Evolutionary conservation across 768 basidiomycete genomes (phyloP).

Genomic region (Naganishia vishniacii): DNA sequence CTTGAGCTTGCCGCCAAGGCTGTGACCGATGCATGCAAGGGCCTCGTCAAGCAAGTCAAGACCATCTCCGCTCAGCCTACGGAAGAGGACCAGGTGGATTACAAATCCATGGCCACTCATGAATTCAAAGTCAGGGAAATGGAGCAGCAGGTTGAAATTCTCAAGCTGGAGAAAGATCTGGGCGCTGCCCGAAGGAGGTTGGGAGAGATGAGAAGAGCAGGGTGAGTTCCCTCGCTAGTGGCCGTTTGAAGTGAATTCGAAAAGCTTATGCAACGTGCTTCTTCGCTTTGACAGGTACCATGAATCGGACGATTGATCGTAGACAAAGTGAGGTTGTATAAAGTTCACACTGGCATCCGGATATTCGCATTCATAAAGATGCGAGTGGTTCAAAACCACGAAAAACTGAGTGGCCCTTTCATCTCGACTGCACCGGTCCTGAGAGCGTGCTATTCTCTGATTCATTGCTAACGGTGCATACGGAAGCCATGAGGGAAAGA

Average conservation of each 20-base stretch:
- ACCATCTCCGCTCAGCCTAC: slow-evolving; percentile 78
- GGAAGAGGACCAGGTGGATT: slow-evolving; percentile 73
- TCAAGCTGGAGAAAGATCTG: slow-evolving; percentile 91
- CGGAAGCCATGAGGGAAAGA: too few relatives aligned
- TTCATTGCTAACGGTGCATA: too few relatives aligned
- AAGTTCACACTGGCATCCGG: background rate
- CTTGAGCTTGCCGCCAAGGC: slow-evolving; percentile 95
- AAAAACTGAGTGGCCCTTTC: too few relatives aligned
- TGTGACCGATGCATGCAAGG: slow-evolving; percentile 94
- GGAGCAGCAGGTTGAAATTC: slow-evolving; percentile 98
- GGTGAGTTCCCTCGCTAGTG: slow-evolving; percentile 27
- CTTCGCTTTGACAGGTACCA: background rate
- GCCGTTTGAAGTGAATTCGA: background rate
- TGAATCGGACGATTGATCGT: slow-evolving; percentile 14
- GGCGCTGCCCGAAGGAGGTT: slow-evolving; percentile 54
- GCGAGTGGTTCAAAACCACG: too few relatives aligned
- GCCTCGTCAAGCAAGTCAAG: slow-evolving; percentile 93
- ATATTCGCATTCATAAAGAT: too few relatives aligned
- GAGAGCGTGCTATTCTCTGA: too few relatives aligned
- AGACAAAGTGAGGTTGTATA: background rate
- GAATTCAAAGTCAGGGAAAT: slow-evolving; percentile 98
- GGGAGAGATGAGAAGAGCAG: slow-evolving; percentile 48
- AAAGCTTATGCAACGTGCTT: background rate
- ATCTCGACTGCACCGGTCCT: too few relatives aligned
- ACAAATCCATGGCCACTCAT: slow-evolving; percentile 83